phyloP scores from a whole-genome alignment of 352 stramenopile genomes.

The Globisporangium ultimum region DNA sequence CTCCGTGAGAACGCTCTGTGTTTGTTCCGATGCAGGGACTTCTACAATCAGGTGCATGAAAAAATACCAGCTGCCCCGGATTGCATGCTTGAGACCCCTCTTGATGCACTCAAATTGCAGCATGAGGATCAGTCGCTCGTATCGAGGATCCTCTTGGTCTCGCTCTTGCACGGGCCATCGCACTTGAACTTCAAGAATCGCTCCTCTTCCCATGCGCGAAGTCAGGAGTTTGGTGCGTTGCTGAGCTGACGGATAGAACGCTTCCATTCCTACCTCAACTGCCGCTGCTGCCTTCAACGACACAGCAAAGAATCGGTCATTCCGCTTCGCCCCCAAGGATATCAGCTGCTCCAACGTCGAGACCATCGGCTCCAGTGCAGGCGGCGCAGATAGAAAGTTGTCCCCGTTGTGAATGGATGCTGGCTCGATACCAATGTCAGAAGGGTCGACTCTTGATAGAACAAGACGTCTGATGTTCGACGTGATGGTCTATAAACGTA shows the following conservation, averaged over 20 bases:
- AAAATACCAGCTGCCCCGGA: constrained; percentile 78
- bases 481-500: constrained; percentile 55
- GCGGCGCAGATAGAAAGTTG: constrained; percentile 51
- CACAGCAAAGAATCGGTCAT: constrained; percentile 72
- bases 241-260: constrained; percentile 82
- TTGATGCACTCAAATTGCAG: constrained; percentile 85
- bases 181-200: constrained; percentile 82
- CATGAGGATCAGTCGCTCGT: constrained; percentile 84
- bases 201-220: constrained; percentile 78
- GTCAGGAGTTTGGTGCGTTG: constrained; percentile 79
- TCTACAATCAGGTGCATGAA: constrained; percentile 85
- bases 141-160: constrained; percentile 85
- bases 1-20: constrained; percentile 52
- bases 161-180: constrained; percentile 84
- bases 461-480: constrained; percentile 82
- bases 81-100: constrained; percentile 57
- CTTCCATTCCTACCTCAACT: constrained; percentile 84
- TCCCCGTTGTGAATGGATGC: constrained; percentile 30
- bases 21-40: constrained; percentile 44
- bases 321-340: constrained; percentile 75
- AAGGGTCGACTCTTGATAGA: constrained; percentile 69
- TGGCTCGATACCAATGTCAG: constrained; percentile 65
- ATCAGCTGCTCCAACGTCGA: constrained; percentile 72
- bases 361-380: constrained; percentile 63
- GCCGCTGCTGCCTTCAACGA: constrained; percentile 82